Conservation (phyloP, 1,139 yeast species). For the Petasospora rhodanensis region DNA sequence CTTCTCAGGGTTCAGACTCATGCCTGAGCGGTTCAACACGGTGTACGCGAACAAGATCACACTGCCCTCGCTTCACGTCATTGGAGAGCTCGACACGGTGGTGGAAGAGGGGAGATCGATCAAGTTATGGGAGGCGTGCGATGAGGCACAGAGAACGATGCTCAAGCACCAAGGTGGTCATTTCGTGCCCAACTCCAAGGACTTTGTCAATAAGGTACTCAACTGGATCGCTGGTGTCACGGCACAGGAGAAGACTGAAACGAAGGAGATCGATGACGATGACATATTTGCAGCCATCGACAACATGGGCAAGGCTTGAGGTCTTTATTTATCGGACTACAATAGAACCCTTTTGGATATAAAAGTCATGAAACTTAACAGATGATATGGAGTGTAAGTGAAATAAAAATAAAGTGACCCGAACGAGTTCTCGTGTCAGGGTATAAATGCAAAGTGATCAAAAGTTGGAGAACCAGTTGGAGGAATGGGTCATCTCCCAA, state of each 20-base stretch:
- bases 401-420: no score
- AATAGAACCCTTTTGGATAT: no score
- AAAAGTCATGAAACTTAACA: no score
- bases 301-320: constrained; percentile 31
- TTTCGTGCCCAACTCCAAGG: constrained; percentile 72
- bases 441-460: no score
- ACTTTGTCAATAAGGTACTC: constrained; percentile 51
- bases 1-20: constrained; percentile 72
- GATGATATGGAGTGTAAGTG: no score
- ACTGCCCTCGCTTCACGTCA: constrained; percentile 66
- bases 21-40: constrained; percentile 46
- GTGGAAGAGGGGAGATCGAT: constrained; percentile 71
- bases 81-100: constrained; percentile 86
- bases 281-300: constrained; percentile 40
- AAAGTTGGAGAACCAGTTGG: no score
- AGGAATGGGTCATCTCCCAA: no score
- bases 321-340: no score
- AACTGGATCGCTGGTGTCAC: constrained; percentile 43
- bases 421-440: no score
- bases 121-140: constrained; percentile 51
- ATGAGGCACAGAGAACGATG: constrained; percentile 40
- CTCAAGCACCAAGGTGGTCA: constrained; percentile 83
- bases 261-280: constrained; percentile 17
- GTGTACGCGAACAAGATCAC: constrained; percentile 43
- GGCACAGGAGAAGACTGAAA: constrained; percentile 1